Conservation (phyloP, 495 filamentous ascomycete genomes). For the Schizothecium vesticola region DNA sequence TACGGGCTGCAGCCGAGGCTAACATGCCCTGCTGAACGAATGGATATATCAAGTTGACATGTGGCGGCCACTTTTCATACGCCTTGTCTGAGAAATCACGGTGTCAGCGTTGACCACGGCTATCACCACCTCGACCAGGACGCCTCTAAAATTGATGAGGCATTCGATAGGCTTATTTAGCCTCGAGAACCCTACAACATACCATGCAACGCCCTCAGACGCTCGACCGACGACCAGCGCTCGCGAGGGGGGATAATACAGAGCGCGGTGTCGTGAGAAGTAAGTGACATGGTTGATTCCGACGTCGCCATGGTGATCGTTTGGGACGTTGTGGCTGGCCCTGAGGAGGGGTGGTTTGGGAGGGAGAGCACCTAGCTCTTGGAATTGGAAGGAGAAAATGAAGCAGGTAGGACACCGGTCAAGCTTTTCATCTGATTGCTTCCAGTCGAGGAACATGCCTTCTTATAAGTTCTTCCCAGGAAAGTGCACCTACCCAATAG, state of each 20-base stretch:
- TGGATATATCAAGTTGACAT: constrained; percentile 56
- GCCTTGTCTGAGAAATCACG: constrained; percentile 52
- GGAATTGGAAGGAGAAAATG: background rate
- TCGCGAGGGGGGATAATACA: constrained; percentile 43
- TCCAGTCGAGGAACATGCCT: background rate
- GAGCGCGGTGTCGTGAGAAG: constrained; percentile 46
- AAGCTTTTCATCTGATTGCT: background rate
- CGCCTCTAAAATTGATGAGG: background rate
- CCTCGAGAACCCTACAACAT: background rate
- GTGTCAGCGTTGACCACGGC: background rate
- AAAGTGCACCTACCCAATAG: no score
- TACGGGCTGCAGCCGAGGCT: constrained; percentile 4
- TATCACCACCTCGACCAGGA: no score
- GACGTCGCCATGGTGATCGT: constrained; percentile 5
- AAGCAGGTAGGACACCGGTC: background rate
- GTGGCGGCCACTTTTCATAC: constrained; percentile 54
- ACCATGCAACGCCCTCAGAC: constrained; percentile 23
- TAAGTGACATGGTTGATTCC: constrained; percentile 14
- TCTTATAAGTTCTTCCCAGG: background rate
- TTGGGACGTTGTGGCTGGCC: background rate
- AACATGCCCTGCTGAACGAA: constrained; percentile 40
- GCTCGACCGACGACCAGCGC: constrained; percentile 38
- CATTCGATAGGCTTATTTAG: background rate
- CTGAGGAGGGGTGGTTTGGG: constrained; percentile 7
- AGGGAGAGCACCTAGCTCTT: background rate